Evolutionary conservation across 176 grass and related monocot species (phyloP).

Genomic region (Themeda triandra): DNA sequence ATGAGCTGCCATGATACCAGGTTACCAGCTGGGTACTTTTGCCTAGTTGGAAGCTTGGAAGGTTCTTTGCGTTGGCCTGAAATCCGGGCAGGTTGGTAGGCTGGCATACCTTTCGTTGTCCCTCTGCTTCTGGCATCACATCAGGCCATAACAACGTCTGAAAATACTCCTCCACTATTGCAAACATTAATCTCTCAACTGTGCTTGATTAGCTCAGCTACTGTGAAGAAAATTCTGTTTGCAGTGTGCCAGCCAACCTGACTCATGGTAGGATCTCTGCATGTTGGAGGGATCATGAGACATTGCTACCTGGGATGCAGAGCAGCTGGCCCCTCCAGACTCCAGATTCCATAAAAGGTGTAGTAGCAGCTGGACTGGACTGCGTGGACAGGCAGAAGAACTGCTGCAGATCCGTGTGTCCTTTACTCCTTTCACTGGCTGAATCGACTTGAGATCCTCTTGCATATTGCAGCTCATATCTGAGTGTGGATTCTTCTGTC

Average conservation of each 20-base stretch:
- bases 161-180: slow-evolving; percentile 13
- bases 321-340: neutral
- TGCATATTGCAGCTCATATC: neutral
- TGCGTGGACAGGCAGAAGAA: neutral
- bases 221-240: too few species aligned
- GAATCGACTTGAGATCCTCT: neutral
- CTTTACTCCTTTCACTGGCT: neutral
- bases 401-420: neutral
- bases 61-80: slow-evolving; percentile 17
- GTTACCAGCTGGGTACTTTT: neutral
- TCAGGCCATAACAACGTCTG: neutral
- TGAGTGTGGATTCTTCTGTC: too few species aligned
- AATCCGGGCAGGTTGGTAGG: slow-evolving; percentile 13
- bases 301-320: neutral
- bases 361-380: too few species aligned
- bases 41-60: slow-evolving; percentile 14
- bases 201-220: too few species aligned
- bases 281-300: neutral
- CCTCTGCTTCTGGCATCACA: neutral
- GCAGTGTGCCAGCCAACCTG: too few species aligned
- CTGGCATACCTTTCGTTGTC: slow-evolving; percentile 6
- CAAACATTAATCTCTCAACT: neutral
- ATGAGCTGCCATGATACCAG: slow-evolving; percentile 28
- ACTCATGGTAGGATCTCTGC: too few species aligned
- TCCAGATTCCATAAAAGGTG: too few species aligned